phyloP scores from a whole-genome alignment of 257 asterid species.

The Solanum arcanum region DNA sequence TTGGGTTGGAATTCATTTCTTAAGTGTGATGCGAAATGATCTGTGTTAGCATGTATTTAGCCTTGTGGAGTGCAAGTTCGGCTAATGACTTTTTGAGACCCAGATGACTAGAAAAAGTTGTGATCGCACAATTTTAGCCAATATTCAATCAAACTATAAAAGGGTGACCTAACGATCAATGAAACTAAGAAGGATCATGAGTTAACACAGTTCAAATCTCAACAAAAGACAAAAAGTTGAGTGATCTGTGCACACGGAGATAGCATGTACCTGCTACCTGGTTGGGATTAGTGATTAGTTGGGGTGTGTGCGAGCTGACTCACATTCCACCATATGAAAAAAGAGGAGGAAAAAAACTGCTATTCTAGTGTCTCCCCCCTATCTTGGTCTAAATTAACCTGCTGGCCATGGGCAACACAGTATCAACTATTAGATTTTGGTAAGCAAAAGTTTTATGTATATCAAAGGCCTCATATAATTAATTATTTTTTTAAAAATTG shows the following conservation, averaged over 20 bases:
- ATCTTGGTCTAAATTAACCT: neutral
- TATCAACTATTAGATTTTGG: neutral
- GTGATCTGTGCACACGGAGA: neutral
- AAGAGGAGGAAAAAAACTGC: neutral
- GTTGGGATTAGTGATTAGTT: neutral
- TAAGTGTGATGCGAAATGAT: neutral
- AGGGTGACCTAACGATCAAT: neutral
- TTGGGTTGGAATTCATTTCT: neutral
- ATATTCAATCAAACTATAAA: neutral
- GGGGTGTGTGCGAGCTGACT: neutral
- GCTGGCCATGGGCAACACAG: neutral
- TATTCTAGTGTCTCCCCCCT: neutral
- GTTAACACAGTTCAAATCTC: neutral
- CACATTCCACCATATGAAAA: neutral
- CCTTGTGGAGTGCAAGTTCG: neutral
- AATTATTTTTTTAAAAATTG: neutral
- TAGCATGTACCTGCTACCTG: neutral
- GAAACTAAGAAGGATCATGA: neutral
- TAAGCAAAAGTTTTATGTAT: neutral
- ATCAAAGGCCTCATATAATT: neutral
- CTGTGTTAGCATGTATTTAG: neutral
- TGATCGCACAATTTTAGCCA: neutral
- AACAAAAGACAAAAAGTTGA: neutral
- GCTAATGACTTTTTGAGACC: neutral
- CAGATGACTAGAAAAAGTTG: neutral